Percentiles rank a stretch among this genome's conserved stretches.
Conservation (phyloP, 2,329 filamentous ascomycete genomes). For the Colletotrichum tabaci region DNA sequence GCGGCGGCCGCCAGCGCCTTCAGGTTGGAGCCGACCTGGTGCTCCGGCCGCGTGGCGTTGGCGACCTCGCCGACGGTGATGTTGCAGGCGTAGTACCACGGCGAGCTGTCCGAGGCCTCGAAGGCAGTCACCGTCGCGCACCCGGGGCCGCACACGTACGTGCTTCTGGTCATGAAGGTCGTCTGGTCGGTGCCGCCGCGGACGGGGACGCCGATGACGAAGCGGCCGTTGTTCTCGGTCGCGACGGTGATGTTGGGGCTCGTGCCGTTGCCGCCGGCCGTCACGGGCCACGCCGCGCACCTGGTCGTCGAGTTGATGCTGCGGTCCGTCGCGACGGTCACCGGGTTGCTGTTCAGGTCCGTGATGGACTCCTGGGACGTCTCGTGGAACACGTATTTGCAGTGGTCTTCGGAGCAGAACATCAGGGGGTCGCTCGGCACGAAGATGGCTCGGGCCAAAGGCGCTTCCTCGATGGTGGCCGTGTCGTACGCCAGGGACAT, state of each 20-base stretch:
- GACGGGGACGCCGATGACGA: slow-evolving; percentile 43
- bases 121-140: slow-evolving; percentile 54
- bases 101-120: slow-evolving; percentile 52
- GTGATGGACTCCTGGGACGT: slow-evolving; percentile 31
- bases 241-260: slow-evolving; percentile 48
- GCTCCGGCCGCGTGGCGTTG: slow-evolving; percentile 54
- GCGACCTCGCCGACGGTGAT: slow-evolving; percentile 52
- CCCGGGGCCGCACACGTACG: slow-evolving; percentile 44
- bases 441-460: slow-evolving; percentile 50
- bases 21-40: slow-evolving; percentile 53
- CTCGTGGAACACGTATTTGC: slow-evolving; percentile 58
- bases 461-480: slow-evolving; percentile 43
- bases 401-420: slow-evolving; percentile 41
- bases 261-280: slow-evolving; percentile 50
- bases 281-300: slow-evolving; percentile 52
- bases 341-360: slow-evolving; percentile 32
- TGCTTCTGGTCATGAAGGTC: slow-evolving; percentile 54
- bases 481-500: slow-evolving; percentile 51
- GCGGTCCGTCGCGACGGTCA: slow-evolving; percentile 52
- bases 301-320: slow-evolving; percentile 48
- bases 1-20: slow-evolving; percentile 52
- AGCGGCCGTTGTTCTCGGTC: slow-evolving; percentile 40
- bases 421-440: slow-evolving; percentile 48
- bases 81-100: slow-evolving; percentile 61
- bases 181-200: slow-evolving; percentile 53